Evolutionary conservation across 176 grass and related monocot species (phyloP).

Genomic region (Phyllostachys edulis): DNA sequence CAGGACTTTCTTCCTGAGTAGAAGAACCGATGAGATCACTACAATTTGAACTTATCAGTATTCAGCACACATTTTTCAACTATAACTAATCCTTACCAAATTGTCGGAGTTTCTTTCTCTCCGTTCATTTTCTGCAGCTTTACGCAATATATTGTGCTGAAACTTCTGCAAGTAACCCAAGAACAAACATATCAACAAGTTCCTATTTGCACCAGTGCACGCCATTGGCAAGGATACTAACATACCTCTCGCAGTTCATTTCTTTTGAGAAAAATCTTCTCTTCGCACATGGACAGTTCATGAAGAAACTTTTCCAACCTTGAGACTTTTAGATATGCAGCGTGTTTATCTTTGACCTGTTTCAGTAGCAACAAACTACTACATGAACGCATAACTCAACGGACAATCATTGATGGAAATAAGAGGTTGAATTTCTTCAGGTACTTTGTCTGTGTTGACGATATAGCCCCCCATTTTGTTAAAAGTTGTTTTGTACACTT

Average conservation of each 20-base stretch:
- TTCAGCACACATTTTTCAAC: background rate
- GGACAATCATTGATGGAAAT: background rate
- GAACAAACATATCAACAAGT: background rate
- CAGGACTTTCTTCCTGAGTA: constrained; percentile 22
- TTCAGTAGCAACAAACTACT: background rate
- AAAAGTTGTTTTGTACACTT: constrained; percentile 51
- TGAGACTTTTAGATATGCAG: constrained; percentile 38
- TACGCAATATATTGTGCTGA: background rate
- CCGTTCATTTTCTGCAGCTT: constrained; percentile 24
- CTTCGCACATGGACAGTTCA: constrained; percentile 48
- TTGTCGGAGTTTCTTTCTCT: constrained; percentile 1
- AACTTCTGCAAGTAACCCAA: constrained; percentile 22
- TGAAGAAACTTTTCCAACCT: constrained; percentile 46
- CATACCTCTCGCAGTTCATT: constrained; percentile 29
- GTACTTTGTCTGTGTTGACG: constrained; percentile 49
- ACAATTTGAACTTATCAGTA: background rate
- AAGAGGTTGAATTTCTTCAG: background rate
- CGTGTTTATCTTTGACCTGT: constrained; percentile 45
- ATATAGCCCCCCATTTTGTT: constrained; percentile 70
- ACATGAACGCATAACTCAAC: background rate
- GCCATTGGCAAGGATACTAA: background rate
- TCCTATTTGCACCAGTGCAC: background rate
- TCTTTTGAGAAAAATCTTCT: constrained; percentile 54
- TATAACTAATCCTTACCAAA: background rate
- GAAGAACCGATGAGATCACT: background rate